These are phyloP conservation scores for Monosporascus sp. DNA, from an alignment of 2,329 filamentous ascomycete genomes.

Conservation along the genomic window DNA sequence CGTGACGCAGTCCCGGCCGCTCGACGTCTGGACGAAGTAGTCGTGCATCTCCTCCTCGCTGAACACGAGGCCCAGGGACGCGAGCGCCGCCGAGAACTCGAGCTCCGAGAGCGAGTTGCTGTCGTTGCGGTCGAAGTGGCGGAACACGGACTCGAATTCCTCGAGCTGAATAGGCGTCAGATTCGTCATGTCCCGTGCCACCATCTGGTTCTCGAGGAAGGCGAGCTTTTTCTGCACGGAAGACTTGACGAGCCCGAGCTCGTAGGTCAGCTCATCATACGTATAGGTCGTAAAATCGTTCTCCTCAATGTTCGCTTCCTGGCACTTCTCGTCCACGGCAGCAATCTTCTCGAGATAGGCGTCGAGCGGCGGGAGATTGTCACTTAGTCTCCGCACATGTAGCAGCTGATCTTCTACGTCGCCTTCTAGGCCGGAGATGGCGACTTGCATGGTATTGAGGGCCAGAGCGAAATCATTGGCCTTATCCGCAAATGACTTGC, in stretches of 20 bases:
- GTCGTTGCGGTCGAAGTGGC: slow-evolving; percentile 92
- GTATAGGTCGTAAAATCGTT: slow-evolving; percentile 99
- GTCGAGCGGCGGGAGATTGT: slow-evolving; percentile 84
- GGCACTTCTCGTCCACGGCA: slow-evolving; percentile 79
- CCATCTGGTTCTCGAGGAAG: slow-evolving; percentile 97
- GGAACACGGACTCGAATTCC: slow-evolving; percentile 97
- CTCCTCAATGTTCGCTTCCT: slow-evolving; percentile 96
- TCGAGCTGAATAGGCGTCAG: slow-evolving; percentile 96
- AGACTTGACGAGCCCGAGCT: slow-evolving; percentile 83
- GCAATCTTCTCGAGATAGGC: slow-evolving; percentile 85
- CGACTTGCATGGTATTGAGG: slow-evolving; percentile 88
- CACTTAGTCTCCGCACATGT: slow-evolving; percentile 79
- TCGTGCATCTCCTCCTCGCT: slow-evolving; percentile 98
- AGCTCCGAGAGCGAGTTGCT: slow-evolving; percentile 87
- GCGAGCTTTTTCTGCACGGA: slow-evolving; percentile 94
- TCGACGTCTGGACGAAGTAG: slow-evolving; percentile 84
- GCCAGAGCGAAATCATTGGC: slow-evolving; percentile 97
- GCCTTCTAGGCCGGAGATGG: slow-evolving; percentile 94
- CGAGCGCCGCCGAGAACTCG: slow-evolving; percentile 91
- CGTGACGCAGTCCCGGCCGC: slow-evolving; percentile 72
- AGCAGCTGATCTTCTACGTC: slow-evolving; percentile 92
- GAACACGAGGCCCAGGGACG: slow-evolving; percentile 92
- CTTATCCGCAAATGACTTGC: slow-evolving; percentile 92
- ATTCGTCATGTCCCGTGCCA: slow-evolving; percentile 97
- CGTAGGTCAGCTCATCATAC: slow-evolving; percentile 92